Evolutionary conservation across 1,284 basidiomycete species (phyloP), one percentile per base, ranked within the genome.

Genomic region (Albatrellus sp.): DNA sequence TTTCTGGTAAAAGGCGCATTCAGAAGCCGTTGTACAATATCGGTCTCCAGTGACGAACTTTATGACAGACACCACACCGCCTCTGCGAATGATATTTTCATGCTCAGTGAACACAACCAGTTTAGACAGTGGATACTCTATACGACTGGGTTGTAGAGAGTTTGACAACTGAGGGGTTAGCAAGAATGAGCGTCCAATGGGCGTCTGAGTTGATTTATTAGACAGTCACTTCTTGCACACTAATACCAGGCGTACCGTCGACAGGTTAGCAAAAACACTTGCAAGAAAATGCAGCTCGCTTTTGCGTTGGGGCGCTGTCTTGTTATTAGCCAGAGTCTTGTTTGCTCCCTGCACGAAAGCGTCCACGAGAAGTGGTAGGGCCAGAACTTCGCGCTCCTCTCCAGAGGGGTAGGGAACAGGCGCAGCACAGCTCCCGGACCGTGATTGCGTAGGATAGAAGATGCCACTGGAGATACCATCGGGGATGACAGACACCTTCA

Each of bases 181-280:
- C 60, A 91, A 85, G 60, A 82, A 86, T 32, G 68, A 62, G 19
- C 86, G 72, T 3, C 88, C 89, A 30, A 68, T 61, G 2, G 77
- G 74, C 24, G 74, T 71, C 84, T 89, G 45, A 8, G 36, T 46
- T 13, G 48, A 40, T 43, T 32, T 35, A 37, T 16, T 40, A 16
- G 20, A 39, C 14, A 20, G 19, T 16, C 16, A 17, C 19, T 7
- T 6, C 10, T 16, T 34, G 11, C 34, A 35, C 17, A 10, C 19
- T 28, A 29, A 5, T 19, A 31, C 7, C 36, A 32, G 13, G 66
- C 76, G 53, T 56, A 91, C 90, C 55, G 78, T 75, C 37, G 77
- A 85, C 43, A 94, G 62, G 59, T 97, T 96, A 12, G 90, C 90
- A 59, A 96, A 93, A 3, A 94, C 90, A 48, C 82, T 90, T 0